Evolutionary conservation across 352 stramenopile species (phyloP), one percentile per base, ranked within the genome.

Genomic region (Pythium chondricola): DNA sequence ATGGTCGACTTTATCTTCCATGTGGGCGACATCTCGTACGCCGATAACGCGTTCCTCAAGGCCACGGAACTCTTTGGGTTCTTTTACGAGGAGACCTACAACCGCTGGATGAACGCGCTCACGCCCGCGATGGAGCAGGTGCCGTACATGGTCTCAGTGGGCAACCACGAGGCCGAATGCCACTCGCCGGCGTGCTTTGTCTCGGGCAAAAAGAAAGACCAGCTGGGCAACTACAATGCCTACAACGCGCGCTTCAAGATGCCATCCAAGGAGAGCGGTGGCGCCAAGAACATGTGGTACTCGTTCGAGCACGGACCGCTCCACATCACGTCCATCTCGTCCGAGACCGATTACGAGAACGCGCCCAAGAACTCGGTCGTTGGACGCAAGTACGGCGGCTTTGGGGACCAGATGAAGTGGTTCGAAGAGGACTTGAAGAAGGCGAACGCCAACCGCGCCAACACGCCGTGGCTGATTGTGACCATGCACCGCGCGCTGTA

Each of bases 171-270:
- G 2, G 67, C 37, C 2, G 56, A 65, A 54, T 73, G 53, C 44
- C 69, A 84, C 43, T 81, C 69, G 2, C 67, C 64, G 32, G 80
- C 72, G 58, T 95, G 83, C 48, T 90, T 91, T 38, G 29, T 76
- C 6, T 71, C 66, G 11, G 17, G 24, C 2, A 41, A 20, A 9
- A 74, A 73, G 58, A 77, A 74, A 29, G 49, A 77, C 35, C 56
- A 54, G 24, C 38, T 77, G n/a, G 58, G 62, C 38, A 71, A 71
- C 25, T 91, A 84, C 62, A 69, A 58, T 16, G 74, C 77, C 4
- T 91, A 56, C 63, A 71, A 74, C 41, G 33, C 53, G 9, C 58
- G 63, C 9, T 76, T 63, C 48, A 57, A 57, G 35, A 76, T 81
- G 70, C 70, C 64, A 7, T 75, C 65, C 24, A 17, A 43, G 7